A percentile compares a stretch with the other conserved stretches of the same genome.
These are phyloP conservation scores for Populus hybrid DNA, from an alignment of 441 rosid species.

Conservation along the genomic window DNA sequence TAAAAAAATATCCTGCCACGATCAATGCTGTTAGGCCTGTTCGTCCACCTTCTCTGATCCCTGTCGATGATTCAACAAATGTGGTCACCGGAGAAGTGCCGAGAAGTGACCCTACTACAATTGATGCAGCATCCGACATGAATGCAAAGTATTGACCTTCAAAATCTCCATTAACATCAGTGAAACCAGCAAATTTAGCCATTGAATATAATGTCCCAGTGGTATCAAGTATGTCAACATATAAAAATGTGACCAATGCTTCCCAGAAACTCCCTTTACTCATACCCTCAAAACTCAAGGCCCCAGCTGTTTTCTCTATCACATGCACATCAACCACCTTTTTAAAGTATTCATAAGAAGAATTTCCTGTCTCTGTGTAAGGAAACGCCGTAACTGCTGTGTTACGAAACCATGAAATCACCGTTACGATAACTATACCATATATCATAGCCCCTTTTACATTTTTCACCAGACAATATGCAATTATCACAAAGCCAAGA, in stretches of 20 bases:
- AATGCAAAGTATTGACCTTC: conserved; percentile 88
- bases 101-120: conserved; percentile 69
- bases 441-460: conserved; percentile 86
- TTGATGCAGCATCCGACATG: conserved; percentile 85
- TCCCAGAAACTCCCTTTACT: conserved; percentile 75
- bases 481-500: conserved; percentile 80
- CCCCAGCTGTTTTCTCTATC: conserved; percentile 69
- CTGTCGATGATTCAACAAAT: conserved; percentile 79
- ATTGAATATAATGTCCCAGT: conserved; percentile 86
- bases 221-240: conserved; percentile 82
- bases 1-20: conserved; percentile 66
- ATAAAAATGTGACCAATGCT: conserved; percentile 72
- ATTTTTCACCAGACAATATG: conserved; percentile 69
- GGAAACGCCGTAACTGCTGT: conserved; percentile 80
- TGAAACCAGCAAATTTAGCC: conserved; percentile 80
- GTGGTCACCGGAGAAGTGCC: conserved; percentile 90
- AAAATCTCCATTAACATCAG: conserved; percentile 56
- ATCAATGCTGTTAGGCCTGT: conserved; percentile 83
- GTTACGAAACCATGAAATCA: conserved; percentile 84
- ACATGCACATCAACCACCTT: conserved; percentile 69
- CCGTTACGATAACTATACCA: conserved; percentile 81
- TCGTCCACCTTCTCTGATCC: conserved; percentile 81
- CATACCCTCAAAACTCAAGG: conserved; percentile 56
- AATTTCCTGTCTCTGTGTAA: conserved; percentile 44
- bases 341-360: conserved; percentile 66